Conservation (phyloP, 1,139 yeast genomes). For the Yarrowia galli region DNA sequence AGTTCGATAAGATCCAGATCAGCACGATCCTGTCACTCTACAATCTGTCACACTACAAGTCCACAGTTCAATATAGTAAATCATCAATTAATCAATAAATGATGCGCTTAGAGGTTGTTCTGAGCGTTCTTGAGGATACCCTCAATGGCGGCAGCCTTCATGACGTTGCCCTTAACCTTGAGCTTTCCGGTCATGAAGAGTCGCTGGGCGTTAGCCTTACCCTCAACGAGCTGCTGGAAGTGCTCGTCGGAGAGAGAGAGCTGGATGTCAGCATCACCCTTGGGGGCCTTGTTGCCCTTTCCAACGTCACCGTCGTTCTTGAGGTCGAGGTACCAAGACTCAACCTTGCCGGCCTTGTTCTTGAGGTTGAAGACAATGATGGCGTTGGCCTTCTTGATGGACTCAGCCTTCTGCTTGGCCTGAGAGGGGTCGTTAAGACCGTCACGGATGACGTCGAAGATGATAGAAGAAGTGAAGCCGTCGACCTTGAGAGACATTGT, state of each 20-base stretch:
- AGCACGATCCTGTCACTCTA: neutral
- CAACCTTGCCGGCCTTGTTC: slow-evolving; percentile 69
- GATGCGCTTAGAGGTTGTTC: slow-evolving; percentile 54
- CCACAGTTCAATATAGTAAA: neutral
- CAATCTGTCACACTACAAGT: neutral
- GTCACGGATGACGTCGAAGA: slow-evolving; percentile 51
- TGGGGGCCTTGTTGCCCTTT: slow-evolving; percentile 55
- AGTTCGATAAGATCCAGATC: neutral
- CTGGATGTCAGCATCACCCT: slow-evolving; percentile 68
- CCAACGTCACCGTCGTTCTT: slow-evolving; percentile 66
- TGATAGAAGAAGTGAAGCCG: slow-evolving; percentile 54
- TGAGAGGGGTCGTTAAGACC: slow-evolving; percentile 48
- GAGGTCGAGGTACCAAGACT: slow-evolving; percentile 75
- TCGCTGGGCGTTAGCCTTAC: slow-evolving; percentile 85
- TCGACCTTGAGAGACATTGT: slow-evolving; percentile 40
- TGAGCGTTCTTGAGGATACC: slow-evolving; percentile 69
- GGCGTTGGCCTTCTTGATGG: slow-evolving; percentile 62
- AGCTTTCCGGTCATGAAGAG: slow-evolving; percentile 83
- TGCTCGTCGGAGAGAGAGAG: slow-evolving; percentile 65
- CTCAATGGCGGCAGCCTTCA: slow-evolving; percentile 86
- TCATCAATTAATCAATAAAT: slow-evolving; percentile 37
- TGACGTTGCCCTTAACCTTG: slow-evolving; percentile 86
- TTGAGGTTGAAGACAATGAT: slow-evolving; percentile 71
- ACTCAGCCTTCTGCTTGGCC: slow-evolving; percentile 47
- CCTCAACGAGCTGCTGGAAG: slow-evolving; percentile 72